These are phyloP conservation scores for Murraya paniculata DNA, from an alignment of 345 rosid species.

Conservation along the genomic window DNA sequence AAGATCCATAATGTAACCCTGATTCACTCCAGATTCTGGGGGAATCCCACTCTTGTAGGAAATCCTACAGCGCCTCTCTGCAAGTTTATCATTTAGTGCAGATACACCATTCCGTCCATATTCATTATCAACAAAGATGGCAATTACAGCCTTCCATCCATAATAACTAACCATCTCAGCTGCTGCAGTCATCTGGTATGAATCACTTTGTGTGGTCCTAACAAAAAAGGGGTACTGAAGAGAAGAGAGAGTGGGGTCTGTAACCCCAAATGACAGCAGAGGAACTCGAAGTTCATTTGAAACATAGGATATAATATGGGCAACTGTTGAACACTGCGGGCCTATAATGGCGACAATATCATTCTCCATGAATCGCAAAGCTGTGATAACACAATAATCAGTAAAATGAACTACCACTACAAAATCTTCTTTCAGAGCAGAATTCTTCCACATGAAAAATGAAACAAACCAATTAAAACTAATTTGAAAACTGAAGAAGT, in stretches of 20 bases:
- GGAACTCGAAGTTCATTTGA: conserved; percentile 83
- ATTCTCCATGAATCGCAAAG: conserved; percentile 80
- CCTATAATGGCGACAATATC: conserved; percentile 75
- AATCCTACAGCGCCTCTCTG: conserved; percentile 61
- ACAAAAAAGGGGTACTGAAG: conserved; percentile 85
- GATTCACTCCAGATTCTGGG: conserved; percentile 35
- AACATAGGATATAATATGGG: conserved; percentile 63
- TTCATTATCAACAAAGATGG: conserved; percentile 80
- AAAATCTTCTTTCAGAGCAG: not conserved
- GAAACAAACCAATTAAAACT: conserved; percentile 12
- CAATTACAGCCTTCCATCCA: conserved; percentile 82
- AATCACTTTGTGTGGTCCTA: conserved; percentile 74
- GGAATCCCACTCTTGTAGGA: conserved; percentile 65
- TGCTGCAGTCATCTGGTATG: conserved; percentile 79
- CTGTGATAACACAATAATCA: conserved; percentile 38
- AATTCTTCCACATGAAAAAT: not conserved
- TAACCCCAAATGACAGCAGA: conserved; percentile 78
- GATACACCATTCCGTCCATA: conserved; percentile 80
- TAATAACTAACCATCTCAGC: conserved; percentile 65
- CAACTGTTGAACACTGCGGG: conserved; percentile 85
- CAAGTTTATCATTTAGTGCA: conserved; percentile 74
- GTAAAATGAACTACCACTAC: not conserved
- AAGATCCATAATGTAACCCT: conserved; percentile 52
- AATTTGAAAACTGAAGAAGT: not conserved
- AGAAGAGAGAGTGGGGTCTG: conserved; percentile 82